Evolutionary conservation across 352 stramenopile species (phyloP), one percentile per base, ranked within the genome.

Genomic region (Pythium coloratum): DNA sequence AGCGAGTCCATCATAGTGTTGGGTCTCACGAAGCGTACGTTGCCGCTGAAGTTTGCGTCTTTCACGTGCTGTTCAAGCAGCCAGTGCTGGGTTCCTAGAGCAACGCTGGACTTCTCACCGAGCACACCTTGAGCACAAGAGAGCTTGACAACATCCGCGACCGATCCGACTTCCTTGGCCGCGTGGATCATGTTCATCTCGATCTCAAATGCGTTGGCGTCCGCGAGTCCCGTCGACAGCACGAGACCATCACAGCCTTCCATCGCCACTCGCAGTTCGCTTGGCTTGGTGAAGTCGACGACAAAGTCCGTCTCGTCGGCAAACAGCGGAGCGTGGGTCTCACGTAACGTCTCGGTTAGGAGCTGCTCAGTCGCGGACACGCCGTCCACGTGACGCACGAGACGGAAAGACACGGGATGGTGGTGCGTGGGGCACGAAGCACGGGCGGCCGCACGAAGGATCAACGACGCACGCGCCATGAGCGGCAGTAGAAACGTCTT

Each of bases 1-100:
- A 92, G 82, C 13, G 64, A 66, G 50, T 94, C 75, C 85, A 94
- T 94, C n/a, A 75, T 65, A 8, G 71, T 86, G 1, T 67, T 64
- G 34, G 79, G 74, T 24, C 78, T 75, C 54, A 91, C 46, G 60
- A 87, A 74, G 3, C 51, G 67, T 5, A 80, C 64, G 30, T 49
- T 34, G 60, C 70, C 44, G 18, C 7, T 50, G 42, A 70, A 64
- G 56, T 34, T 9, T 51, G 38, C 18, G 66, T 67, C 56, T 30
- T 71, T 63, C 20, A 88, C 57, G 32, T 73, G 55, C 59, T 84
- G 56, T 67, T 94, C 83, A n/a, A 93, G 20, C 5, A 49, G 26
- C 61, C 65, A 89, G 56, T 87, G 84, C 5, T 67, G 69, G 42
- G 72, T 74, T 5, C 80, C 83, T 2, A 76, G 28, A 18, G 64